A percentile compares a stretch with the other conserved stretches of the same genome.
Evolutionary conservation across 2,329 filamentous ascomycete species (phyloP).

Genomic region (Colletotrichum sp.): DNA sequence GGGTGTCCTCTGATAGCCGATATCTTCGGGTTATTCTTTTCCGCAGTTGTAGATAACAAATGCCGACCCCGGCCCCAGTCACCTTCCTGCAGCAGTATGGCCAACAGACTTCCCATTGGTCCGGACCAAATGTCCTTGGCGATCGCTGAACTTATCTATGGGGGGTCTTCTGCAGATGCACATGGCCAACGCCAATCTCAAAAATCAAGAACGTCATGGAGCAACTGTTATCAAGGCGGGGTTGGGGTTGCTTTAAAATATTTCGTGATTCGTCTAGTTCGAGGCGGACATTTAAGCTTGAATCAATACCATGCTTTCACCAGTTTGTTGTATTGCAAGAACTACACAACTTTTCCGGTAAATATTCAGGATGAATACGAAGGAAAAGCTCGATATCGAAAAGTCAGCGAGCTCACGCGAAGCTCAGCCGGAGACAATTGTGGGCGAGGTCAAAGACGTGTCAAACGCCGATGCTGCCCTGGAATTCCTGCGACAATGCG

Average conservation of each 20-base stretch:
- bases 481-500: not conserved
- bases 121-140: not conserved
- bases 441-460: constrained; percentile 1
- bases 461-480: constrained; percentile 5
- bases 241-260: not conserved
- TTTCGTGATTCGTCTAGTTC: no score
- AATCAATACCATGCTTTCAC: not conserved
- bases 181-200: not conserved
- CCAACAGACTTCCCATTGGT: not conserved
- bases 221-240: not conserved
- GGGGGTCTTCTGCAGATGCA: not conserved
- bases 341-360: not conserved
- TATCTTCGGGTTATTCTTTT: constrained; percentile 4
- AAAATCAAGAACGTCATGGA: not conserved
- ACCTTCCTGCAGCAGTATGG: constrained; percentile 7
- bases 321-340: not conserved
- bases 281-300: not conserved
- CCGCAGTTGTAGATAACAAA: constrained; percentile 9
- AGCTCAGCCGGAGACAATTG: not conserved
- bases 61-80: not conserved
- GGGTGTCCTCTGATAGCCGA: not conserved
- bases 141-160: constrained; percentile 1
- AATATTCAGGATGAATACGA: not conserved
- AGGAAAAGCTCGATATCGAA: not conserved
- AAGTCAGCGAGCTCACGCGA: not conserved